These are phyloP conservation scores for Capsella bursapastoris DNA, from an alignment of 345 rosid genomes.

Conservation along the genomic window DNA sequence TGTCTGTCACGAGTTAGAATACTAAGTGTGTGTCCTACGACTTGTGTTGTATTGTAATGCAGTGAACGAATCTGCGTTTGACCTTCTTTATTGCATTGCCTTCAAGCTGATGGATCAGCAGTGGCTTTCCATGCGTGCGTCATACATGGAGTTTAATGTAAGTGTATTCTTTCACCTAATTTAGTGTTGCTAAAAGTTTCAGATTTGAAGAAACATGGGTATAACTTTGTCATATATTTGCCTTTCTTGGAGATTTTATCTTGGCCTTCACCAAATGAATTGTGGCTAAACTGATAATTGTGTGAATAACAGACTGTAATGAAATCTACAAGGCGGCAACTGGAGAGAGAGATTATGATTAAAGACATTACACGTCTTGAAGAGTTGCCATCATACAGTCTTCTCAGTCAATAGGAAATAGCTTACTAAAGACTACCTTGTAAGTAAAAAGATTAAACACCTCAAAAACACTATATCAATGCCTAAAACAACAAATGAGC, in stretches of 20 bases:
- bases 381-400: conserved; percentile 82
- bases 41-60: conserved; percentile 42
- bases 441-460: conserved; percentile 44
- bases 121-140: conserved; percentile 95
- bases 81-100: conserved; percentile 91
- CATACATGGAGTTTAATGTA: conserved; percentile 99
- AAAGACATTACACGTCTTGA: conserved; percentile 75
- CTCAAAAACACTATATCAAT: conserved; percentile 8
- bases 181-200: neutral
- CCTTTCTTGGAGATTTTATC: neutral
- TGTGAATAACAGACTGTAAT: conserved; percentile 64
- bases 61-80: conserved; percentile 95
- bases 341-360: conserved; percentile 86
- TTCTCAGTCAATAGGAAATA: conserved; percentile 55
- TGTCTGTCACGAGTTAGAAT: neutral
- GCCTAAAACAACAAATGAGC: conserved; percentile 7
- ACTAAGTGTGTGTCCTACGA: conserved; percentile 12
- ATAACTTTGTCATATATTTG: neutral
- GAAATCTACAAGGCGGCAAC: conserved; percentile 84
- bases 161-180: conserved; percentile 8
- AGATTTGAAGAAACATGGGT: neutral
- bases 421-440: conserved; percentile 33
- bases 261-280: conserved; percentile 12
- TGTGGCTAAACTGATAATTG: neutral
- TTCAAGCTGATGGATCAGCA: conserved; percentile 97